Evolutionary conservation across 495 filamentous ascomycete species (phyloP), one percentile per base, ranked within the genome.

Genomic region (Staphylotrichum longicolle): DNA sequence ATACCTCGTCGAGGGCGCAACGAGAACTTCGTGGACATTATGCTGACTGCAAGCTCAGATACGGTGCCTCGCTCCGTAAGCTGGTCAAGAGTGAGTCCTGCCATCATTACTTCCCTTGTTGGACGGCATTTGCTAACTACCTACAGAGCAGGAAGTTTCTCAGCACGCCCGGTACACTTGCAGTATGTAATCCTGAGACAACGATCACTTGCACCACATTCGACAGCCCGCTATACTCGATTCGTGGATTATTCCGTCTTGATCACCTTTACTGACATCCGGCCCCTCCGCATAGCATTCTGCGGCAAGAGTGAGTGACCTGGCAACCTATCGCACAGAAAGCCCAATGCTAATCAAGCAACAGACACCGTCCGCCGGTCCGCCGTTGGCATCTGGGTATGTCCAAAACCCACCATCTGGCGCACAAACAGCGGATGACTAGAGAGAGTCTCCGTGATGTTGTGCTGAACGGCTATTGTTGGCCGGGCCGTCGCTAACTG

Each of bases 51-150:
- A 52, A 49, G 15, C 45, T 41, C 40, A 76, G 94, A 88, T 98
- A 98, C 80, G 94, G 94, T 88, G 94, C 94, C 77, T 98, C 94
- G 73, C 90, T 98, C 80, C 91, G 94, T 83, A 98, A 98, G 85
- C 94, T 97, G 79, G 91, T 98, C 75, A 98, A 98, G 90, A 96
- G 60, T 62, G 51, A 62, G 60, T 57, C 11, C 14, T 10, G 45
- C 11, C 42, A 40, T 5, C 20, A 6, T 39, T 10, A 2, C 37
- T 10, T 27, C 12, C n/a, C 5, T 10, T 20, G n/a, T 46, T 39
- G 20, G 5, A 34, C 27, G 2, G 45, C 15, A 11, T 2, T 55
- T 56, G 51, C 60, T 66, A 59, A 66, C 63, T 14, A 35, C 7
- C 12, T 45, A 41, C 40, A 63, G 60, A 96, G 88, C 96, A 97